phyloP scores from a whole-genome alignment of 1,284 basidiomycete genomes.

The Irpex rosettiformis region DNA sequence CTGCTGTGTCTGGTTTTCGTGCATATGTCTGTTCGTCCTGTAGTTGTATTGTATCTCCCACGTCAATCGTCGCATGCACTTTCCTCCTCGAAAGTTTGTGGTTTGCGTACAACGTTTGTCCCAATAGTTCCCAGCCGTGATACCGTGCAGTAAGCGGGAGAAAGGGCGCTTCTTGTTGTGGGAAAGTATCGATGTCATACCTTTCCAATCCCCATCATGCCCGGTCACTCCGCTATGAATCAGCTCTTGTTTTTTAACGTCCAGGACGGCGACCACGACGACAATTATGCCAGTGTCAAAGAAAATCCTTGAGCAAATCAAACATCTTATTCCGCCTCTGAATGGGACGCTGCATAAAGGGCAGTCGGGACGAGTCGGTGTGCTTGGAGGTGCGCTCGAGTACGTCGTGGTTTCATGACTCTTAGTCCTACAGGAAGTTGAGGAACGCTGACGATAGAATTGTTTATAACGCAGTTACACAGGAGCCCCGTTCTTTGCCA shows the following conservation, averaged over 20 bases:
- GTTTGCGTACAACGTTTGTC: no score
- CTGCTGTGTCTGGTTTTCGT: background rate
- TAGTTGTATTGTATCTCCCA: background rate
- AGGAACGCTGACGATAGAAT: constrained; percentile 1
- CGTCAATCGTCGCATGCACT: background rate
- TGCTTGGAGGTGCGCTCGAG: constrained; percentile 93
- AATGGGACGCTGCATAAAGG: constrained; percentile 90
- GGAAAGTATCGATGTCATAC: constrained; percentile 2
- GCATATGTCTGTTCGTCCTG: background rate
- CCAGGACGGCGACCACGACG: background rate
- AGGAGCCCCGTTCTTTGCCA: constrained; percentile 93
- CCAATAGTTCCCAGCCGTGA: no score
- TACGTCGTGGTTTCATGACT: constrained; percentile 37
- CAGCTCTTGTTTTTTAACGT: background rate
- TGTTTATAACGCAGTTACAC: constrained; percentile 63
- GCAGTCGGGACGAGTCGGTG: constrained; percentile 93
- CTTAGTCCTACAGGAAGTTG: no score
- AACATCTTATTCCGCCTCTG: constrained; percentile 80
- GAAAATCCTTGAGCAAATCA: constrained; percentile 63
- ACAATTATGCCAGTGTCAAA: constrained; percentile 56
- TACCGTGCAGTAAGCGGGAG: no score
- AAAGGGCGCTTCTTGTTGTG: no score
- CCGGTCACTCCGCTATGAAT: background rate
- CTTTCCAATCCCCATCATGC: background rate
- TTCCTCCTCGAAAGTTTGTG: no score